These are phyloP conservation scores for Parietaria judaica DNA, from an alignment of 306 rosid genomes.

Conservation along the genomic window DNA sequence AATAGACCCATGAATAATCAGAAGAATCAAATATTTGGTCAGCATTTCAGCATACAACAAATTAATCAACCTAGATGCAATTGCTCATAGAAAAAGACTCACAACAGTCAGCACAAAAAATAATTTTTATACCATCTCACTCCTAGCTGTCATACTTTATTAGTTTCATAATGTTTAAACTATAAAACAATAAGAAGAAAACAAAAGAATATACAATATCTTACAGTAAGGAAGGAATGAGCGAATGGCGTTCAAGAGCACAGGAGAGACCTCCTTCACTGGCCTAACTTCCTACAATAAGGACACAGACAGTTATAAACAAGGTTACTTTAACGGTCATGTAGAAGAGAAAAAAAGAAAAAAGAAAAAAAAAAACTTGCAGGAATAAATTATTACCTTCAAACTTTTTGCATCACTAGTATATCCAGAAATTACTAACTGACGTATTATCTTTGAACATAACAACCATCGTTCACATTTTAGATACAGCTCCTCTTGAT, in stretches of 20 bases:
- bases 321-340: neutral
- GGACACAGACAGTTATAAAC: slow-evolving; percentile 9
- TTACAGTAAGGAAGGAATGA: slow-evolving; percentile 91
- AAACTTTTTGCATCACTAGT: slow-evolving; percentile 85
- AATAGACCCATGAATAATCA: too few relatives aligned
- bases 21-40: too few relatives aligned
- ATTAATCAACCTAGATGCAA: too few relatives aligned
- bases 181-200: too few relatives aligned
- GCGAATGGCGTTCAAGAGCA: slow-evolving; percentile 70
- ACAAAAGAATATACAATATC: slow-evolving; percentile 23
- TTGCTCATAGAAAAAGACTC: too few relatives aligned
- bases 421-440: slow-evolving; percentile 74
- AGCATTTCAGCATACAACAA: too few relatives aligned
- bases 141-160: too few relatives aligned
- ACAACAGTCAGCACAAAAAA: too few relatives aligned
- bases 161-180: too few relatives aligned
- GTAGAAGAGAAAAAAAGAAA: neutral
- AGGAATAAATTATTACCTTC: slow-evolving; percentile 45
- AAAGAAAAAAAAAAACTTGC: slow-evolving; percentile 5
- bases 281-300: slow-evolving; percentile 71
- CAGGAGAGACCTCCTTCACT: slow-evolving; percentile 87
- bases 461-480: slow-evolving; percentile 93
- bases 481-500: slow-evolving; percentile 61
- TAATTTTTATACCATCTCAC: too few relatives aligned
- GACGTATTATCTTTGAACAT: slow-evolving; percentile 80